Conservation (phyloP, 176 grass and related monocot species). For the Calamus simplicifolius region DNA sequence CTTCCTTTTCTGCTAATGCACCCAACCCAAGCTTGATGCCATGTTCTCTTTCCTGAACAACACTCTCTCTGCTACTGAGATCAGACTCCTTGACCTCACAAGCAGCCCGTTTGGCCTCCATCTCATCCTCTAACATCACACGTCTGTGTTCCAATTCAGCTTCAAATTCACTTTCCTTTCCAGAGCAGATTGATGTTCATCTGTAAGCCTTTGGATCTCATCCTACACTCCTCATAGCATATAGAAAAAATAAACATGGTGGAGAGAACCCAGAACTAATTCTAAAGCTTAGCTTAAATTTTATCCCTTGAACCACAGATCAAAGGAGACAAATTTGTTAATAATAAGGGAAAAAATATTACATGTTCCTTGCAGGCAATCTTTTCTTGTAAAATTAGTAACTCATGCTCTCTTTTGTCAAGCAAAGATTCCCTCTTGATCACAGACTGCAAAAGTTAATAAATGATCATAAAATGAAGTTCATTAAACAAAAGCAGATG, state of each 20-base stretch:
- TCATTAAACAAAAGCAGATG: not conserved
- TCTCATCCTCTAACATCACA: constrained; percentile 40
- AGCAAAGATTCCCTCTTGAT: constrained; percentile 59
- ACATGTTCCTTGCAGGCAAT: constrained; percentile 74
- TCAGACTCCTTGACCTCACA: constrained; percentile 39
- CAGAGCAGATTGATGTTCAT: constrained; percentile 47
- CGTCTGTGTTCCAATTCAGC: constrained; percentile 45
- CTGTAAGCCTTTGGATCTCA: constrained; percentile 59
- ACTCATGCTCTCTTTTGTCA: constrained; percentile 63
- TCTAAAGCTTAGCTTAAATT: too few species aligned
- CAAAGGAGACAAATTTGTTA: too few species aligned
- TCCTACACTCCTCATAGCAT: constrained; percentile 31
- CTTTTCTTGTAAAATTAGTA: constrained; percentile 76
- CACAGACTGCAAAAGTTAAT: constrained; percentile 38
- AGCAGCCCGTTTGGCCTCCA: constrained; percentile 25
- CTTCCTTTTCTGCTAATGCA: constrained; percentile 54
- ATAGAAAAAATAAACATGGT: constrained; percentile 11
- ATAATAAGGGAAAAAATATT: constrained; percentile 13
- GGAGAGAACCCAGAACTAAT: too few species aligned
- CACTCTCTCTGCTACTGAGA: constrained; percentile 36
- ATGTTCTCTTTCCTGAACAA: constrained; percentile 31
- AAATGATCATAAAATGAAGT: not conserved
- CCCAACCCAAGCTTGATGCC: constrained; percentile 25
- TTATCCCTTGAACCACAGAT: too few species aligned
- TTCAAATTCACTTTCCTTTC: constrained; percentile 54